These are phyloP conservation scores for Annona cherimola DNA, from an alignment of 164 flowering plant genomes.

Conservation along the genomic window DNA sequence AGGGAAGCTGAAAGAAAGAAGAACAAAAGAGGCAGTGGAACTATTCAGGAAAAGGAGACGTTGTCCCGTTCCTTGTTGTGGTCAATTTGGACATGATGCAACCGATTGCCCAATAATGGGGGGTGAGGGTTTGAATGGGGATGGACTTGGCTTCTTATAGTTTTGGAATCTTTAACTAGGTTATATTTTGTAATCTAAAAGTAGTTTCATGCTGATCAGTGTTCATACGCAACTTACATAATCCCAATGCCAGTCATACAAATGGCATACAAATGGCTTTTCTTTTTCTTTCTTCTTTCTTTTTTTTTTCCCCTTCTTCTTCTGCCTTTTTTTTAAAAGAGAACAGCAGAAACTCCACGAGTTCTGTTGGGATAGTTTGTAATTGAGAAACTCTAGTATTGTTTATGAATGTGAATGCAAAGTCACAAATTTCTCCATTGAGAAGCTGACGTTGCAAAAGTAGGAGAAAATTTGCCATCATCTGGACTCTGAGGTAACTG, in stretches of 20 bases:
- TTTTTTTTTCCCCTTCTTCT: background rate
- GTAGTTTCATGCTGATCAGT: constrained; percentile 7
- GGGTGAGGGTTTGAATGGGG: constrained; percentile 45
- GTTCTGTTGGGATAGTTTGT: background rate
- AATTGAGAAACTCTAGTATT: background rate
- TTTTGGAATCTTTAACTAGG: constrained; percentile 2
- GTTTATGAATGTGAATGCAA: background rate
- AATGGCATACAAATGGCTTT: background rate
- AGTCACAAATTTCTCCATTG: too few relatives aligned
- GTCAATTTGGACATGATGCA: constrained; percentile 67
- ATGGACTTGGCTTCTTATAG: constrained; percentile 53
- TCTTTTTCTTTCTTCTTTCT: background rate
- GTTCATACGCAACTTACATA: constrained; percentile 17
- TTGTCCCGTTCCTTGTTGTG: constrained; percentile 51
- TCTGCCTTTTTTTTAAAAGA: too few relatives aligned
- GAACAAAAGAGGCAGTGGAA: constrained; percentile 40
- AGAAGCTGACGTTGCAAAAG: too few relatives aligned
- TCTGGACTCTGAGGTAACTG: too few relatives aligned
- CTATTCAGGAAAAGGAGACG: constrained; percentile 43
- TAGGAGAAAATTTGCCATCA: too few relatives aligned
- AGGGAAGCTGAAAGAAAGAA: constrained; percentile 57
- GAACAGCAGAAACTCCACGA: background rate
- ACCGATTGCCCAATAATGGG: constrained; percentile 53
- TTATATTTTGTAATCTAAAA: constrained; percentile 1
- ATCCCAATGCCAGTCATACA: constrained; percentile 9